A percentile compares a stretch with the other conserved stretches of the same genome.
Evolutionary conservation across 495 filamentous ascomycete genomes (phyloP).

Genomic region (Pyrenula aspistea): DNA sequence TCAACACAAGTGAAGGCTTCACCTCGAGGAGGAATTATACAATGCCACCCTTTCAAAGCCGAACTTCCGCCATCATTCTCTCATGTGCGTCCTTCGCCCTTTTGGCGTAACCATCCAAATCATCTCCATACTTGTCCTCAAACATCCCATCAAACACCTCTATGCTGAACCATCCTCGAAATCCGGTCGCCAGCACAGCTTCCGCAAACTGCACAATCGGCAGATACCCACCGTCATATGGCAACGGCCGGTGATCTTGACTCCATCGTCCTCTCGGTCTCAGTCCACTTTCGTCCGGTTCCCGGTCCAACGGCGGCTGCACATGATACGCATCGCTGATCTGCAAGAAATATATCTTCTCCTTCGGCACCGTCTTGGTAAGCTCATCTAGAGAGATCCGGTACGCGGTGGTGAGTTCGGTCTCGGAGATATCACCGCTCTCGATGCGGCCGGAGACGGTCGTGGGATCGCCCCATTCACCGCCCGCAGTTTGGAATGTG

Average conservation of each 20-base stretch:
- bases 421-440: constrained; percentile 11
- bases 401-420: constrained; percentile 38
- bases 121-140: constrained; percentile 43
- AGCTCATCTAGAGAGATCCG: constrained; percentile 41
- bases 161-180: constrained; percentile 59
- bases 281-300: constrained; percentile 31
- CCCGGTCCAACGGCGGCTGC: constrained; percentile 33
- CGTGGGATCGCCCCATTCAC: constrained; percentile 68
- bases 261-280: constrained; percentile 59
- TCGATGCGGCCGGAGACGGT: constrained; percentile 49
- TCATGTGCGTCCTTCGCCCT: constrained; percentile 35
- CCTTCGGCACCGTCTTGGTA: constrained; percentile 40
- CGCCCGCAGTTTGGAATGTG: constrained; percentile 68
- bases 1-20: too few relatives aligned
- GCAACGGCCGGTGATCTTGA: constrained; percentile 55
- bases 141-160: constrained; percentile 65
- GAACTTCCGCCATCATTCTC: background rate
- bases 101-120: constrained; percentile 45
- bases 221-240: constrained; percentile 61
- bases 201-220: constrained; percentile 52
- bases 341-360: constrained; percentile 69
- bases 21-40: too few relatives aligned
- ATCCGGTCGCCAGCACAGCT: constrained; percentile 61
- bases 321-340: constrained; percentile 69
- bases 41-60: too few relatives aligned